Evolutionary conservation across 495 filamentous ascomycete species (phyloP).

Genomic region (Podospora comata): DNA sequence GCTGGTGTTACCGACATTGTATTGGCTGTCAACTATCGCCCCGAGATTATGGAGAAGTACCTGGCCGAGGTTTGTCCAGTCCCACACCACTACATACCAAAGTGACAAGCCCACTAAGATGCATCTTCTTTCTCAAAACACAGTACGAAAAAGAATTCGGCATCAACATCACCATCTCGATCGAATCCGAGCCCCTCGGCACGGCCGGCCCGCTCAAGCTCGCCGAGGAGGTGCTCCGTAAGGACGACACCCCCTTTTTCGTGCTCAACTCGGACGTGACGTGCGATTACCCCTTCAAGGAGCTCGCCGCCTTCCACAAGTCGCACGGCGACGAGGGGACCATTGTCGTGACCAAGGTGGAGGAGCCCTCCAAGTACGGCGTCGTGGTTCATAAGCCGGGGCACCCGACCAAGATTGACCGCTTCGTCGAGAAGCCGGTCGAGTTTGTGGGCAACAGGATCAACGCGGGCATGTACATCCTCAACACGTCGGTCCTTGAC

Average conservation of each 20-base stretch:
- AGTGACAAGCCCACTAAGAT: slow-evolving; percentile 8
- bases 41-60: slow-evolving; percentile 84
- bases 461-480: slow-evolving; percentile 98
- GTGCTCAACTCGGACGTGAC: slow-evolving; percentile 99
- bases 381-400: slow-evolving; percentile 96
- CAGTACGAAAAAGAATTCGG: slow-evolving; percentile 91
- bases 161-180: slow-evolving; percentile 92
- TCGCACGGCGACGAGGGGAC: slow-evolving; percentile 92
- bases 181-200: slow-evolving; percentile 92
- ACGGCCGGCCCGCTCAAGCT: slow-evolving; percentile 96
- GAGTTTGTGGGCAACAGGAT: slow-evolving; percentile 99
- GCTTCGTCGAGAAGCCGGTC: slow-evolving; percentile 99
- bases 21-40: slow-evolving; percentile 96
- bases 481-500: slow-evolving; percentile 86
- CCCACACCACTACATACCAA: slow-evolving; percentile 15
- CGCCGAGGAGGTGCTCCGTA: slow-evolving; percentile 87
- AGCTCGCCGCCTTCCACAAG: slow-evolving; percentile 89
- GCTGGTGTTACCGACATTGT: slow-evolving; percentile 98
- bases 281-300: slow-evolving; percentile 94
- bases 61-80: slow-evolving; percentile 45
- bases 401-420: slow-evolving; percentile 90
- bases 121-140: background rate
- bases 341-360: slow-evolving; percentile 98
- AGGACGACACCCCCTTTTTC: slow-evolving; percentile 94
- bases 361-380: slow-evolving; percentile 98